These are phyloP conservation scores for Sideroxylon spinosum DNA, from an alignment of 179 eudicot genomes.

Conservation along the genomic window DNA sequence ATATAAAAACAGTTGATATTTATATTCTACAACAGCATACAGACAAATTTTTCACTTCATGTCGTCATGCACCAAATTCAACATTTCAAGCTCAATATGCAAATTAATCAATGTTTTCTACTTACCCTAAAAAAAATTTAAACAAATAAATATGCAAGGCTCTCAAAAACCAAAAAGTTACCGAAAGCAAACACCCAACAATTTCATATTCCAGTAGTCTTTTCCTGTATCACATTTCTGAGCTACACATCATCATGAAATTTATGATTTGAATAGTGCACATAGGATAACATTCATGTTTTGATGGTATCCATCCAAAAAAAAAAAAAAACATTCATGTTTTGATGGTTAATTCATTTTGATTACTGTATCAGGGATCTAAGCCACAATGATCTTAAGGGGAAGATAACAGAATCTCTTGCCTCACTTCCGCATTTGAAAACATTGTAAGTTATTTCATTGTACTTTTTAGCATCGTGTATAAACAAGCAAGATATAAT, in stretches of 20 bases:
- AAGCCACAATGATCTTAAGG: slow-evolving; percentile 44
- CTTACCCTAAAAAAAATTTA: too few species aligned
- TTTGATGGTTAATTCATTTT: slow-evolving; percentile 6
- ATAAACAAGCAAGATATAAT: neutral
- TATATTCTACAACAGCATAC: neutral
- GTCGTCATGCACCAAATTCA: neutral
- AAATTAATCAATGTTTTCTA: neutral
- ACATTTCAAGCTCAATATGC: neutral
- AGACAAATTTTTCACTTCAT: neutral
- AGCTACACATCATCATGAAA: slow-evolving; percentile 5
- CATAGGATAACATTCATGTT: neutral
- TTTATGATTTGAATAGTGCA: neutral
- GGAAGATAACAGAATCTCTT: slow-evolving; percentile 34
- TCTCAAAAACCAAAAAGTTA: neutral
- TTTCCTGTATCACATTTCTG: neutral
- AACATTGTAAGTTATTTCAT: slow-evolving; percentile 31
- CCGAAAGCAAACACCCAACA: neutral
- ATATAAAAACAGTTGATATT: neutral
- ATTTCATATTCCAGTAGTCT: neutral
- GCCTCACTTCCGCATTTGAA: slow-evolving; percentile 30
- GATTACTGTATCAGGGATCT: slow-evolving; percentile 32
- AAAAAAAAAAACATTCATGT: too few species aligned
- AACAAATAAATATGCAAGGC: too few species aligned
- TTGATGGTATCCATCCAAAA: neutral
- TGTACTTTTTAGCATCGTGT: neutral